Conservation (phyloP, 768 basidiomycete genomes). For the Jaapia argillacea region DNA sequence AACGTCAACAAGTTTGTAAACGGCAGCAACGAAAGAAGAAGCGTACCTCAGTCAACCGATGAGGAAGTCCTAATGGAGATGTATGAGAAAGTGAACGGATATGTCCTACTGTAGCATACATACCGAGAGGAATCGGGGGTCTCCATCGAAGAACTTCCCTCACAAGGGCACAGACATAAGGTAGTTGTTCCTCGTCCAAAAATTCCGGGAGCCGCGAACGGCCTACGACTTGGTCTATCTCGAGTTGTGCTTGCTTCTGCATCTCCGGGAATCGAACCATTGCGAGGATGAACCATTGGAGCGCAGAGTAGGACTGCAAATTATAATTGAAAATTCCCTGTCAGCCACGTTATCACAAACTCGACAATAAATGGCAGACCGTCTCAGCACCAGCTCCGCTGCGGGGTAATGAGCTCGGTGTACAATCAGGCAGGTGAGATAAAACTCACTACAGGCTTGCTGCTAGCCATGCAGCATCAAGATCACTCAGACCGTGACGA, state of each 20-base stretch:
- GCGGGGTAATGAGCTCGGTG: background rate
- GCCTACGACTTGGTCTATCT: constrained; percentile 14
- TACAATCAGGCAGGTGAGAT: background rate
- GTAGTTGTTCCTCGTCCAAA: constrained; percentile 9
- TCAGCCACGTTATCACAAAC: background rate
- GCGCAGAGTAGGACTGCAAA: constrained; percentile 7
- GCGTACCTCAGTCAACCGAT: background rate
- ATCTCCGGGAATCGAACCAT: constrained; percentile 15
- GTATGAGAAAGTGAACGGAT: too few relatives aligned
- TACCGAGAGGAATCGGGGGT: constrained; percentile 11
- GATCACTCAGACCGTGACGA: background rate
- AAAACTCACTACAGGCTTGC: background rate
- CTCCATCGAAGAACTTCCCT: constrained; percentile 14
- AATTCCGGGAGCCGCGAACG: constrained; percentile 12
- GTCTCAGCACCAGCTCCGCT: background rate
- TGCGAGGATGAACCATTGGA: constrained; percentile 12
- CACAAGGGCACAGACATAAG: constrained; percentile 9
- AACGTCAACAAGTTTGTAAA: background rate
- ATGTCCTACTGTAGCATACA: constrained; percentile 10
- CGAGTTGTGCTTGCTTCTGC: constrained; percentile 13
- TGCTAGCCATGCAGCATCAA: background rate
- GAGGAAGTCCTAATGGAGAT: background rate
- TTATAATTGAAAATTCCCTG: too few relatives aligned
- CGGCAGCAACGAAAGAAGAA: background rate
- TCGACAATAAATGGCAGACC: background rate